Evolutionary conservation across 2,329 filamentous ascomycete genomes (phyloP), one percentile per base, ranked within the genome.

Genomic region (Claviceps citrina): DNA sequence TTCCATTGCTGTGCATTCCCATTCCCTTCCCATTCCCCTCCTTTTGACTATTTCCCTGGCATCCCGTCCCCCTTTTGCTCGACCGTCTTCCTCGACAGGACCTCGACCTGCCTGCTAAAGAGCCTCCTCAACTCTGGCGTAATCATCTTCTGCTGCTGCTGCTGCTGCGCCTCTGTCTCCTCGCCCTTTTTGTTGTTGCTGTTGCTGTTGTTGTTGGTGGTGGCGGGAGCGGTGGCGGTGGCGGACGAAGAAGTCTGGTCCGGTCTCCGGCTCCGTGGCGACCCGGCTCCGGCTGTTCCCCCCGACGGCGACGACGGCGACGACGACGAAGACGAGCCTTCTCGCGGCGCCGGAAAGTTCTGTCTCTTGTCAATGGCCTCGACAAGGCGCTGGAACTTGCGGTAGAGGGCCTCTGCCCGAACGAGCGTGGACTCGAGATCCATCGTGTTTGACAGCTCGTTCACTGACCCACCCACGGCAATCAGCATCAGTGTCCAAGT

Each of bases 381-480:
- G 9, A 98, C 81, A 2, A 84, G 80, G 33, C 86, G 74, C 53
- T 93, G 80, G 61, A 94, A 98, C 37, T 83, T 78, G 46, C 76
- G 77, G 67, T 93, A 98, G 3, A 98, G 73, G 0, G 78, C 73
- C 60, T 98, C 91, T 9, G 91, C 91, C 25, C 87, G 76, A 44
- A 93, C 77, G 15, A 96, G 73, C 0, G 85, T 93, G 1, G 81
- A 81, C 39, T 86, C 73, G 0, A 98, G 73, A 49, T 98, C 91
- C 54, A 98, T 96, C 1, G 81, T 93, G 47, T 81, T 82, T 5
- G 85, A 93, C 1, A 98, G 73, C 57, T 98, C 91, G 55, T 98
- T 98, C 52, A 98, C 85, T 91, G 39, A n/a, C n/a, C n/a, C n/a
- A n/a, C n/a, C 16, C 5, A 9, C 28, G 20, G 8, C 1, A 13